These are phyloP conservation scores for Brassica nigra DNA, from an alignment of 345 rosid genomes.

Conservation along the genomic window DNA sequence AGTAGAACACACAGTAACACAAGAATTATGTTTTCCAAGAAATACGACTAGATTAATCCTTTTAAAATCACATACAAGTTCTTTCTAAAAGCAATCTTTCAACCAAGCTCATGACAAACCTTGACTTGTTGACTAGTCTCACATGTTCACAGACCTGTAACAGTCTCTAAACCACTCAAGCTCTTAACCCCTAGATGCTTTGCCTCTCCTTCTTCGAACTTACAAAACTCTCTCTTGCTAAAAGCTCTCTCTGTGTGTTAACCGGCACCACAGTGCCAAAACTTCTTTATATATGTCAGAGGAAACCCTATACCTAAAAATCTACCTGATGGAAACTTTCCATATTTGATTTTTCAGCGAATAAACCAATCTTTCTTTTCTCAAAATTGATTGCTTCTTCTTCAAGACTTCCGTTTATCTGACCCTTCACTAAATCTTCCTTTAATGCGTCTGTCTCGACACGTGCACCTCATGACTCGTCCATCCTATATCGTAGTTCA, in stretches of 20 bases:
- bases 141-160: no score
- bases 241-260: not conserved
- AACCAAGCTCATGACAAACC: no score
- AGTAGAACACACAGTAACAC: no score
- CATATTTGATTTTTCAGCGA: no score
- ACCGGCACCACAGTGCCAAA: not conserved
- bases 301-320: not conserved
- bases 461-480: not conserved
- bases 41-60: no score
- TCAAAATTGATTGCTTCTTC: not conserved
- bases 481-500: not conserved
- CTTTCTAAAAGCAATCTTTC: no score
- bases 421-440: not conserved
- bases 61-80: no score
- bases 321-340: not conserved
- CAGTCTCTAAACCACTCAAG: no score
- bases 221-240: not conserved
- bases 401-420: not conserved
- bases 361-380: not conserved
- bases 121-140: no score
- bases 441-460: not conserved
- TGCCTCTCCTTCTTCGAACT: not conserved
- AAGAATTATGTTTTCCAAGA: no score
- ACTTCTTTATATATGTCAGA: not conserved
- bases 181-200: not conserved